Conservation (phyloP, 768 basidiomycete species). For the Auriscalpium orientale region DNA sequence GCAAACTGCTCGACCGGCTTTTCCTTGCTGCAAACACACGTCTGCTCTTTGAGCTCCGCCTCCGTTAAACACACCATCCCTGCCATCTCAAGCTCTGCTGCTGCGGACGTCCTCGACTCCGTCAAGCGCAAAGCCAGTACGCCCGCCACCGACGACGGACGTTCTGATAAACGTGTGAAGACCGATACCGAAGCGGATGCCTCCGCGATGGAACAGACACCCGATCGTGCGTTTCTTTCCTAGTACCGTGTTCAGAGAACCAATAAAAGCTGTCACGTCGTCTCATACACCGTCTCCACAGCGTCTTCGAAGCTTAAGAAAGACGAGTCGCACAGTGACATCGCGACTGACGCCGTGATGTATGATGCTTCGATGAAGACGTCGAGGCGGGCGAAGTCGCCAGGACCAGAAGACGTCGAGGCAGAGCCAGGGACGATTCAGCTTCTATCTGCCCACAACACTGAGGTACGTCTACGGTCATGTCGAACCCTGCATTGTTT, state of each 20-base stretch:
- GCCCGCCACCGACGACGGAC: slow-evolving; percentile 32
- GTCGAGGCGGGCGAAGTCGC: slow-evolving; percentile 21
- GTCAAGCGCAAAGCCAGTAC: slow-evolving; percentile 16
- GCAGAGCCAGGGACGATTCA: slow-evolving; percentile 37
- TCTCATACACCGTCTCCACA: not conserved
- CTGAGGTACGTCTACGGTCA: slow-evolving; percentile 11
- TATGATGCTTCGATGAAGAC: not conserved
- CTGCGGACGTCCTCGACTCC: slow-evolving; percentile 1
- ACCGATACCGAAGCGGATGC: slow-evolving; percentile 43
- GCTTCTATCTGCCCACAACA: slow-evolving; percentile 42
- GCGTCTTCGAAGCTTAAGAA: not conserved
- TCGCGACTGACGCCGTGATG: not conserved
- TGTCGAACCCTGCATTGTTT: not conserved
- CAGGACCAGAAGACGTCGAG: slow-evolving; percentile 6
- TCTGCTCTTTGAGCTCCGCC: slow-evolving; percentile 50
- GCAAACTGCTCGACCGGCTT: slow-evolving; percentile 63
- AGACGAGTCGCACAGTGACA: not conserved
- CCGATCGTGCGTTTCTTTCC: slow-evolving; percentile 28
- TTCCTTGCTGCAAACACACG: slow-evolving; percentile 67
- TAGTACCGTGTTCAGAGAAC: not conserved
- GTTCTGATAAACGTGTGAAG: slow-evolving; percentile 57
- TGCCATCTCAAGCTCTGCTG: not conserved
- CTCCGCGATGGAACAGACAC: slow-evolving; percentile 8
- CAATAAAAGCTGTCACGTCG: too few species aligned
- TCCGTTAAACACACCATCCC: slow-evolving; percentile 17